phyloP scores from a whole-genome alignment of 331 rosid species.

The Erythrophleum ivorense region DNA sequence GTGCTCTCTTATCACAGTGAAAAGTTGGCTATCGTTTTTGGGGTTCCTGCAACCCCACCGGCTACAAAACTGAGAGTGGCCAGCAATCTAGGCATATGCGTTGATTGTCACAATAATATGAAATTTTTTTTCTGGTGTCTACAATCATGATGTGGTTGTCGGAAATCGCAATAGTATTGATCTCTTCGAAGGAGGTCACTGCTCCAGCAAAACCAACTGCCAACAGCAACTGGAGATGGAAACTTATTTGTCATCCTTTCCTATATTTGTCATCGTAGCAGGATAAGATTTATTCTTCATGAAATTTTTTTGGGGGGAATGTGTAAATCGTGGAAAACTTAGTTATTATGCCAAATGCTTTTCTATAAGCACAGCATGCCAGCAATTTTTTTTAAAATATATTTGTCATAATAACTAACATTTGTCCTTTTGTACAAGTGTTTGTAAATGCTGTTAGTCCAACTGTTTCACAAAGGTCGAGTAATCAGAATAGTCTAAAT shows the following conservation, averaged over 20 bases:
- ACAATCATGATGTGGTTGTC: slow-evolving; percentile 68
- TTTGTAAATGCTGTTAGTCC: too few relatives aligned
- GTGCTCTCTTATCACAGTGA: slow-evolving; percentile 79
- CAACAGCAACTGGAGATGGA: slow-evolving; percentile 21
- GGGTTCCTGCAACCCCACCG: slow-evolving; percentile 78
- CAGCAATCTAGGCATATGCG: slow-evolving; percentile 67
- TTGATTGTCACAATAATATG: slow-evolving; percentile 84
- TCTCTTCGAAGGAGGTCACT: slow-evolving; percentile 70
- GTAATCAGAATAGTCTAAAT: too few relatives aligned
- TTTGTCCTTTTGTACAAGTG: too few relatives aligned
- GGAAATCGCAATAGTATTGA: slow-evolving; percentile 81
- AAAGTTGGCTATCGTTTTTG: slow-evolving; percentile 83
- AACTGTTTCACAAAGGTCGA: too few relatives aligned
- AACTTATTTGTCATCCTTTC: neutral
- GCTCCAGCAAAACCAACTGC: slow-evolving; percentile 50
- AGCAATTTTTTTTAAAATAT: too few relatives aligned
- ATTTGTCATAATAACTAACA: too few relatives aligned
- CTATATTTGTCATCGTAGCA: neutral
- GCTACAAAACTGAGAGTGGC: slow-evolving; percentile 78
- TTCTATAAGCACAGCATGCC: neutral
- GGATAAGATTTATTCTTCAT: slow-evolving; percentile 7
- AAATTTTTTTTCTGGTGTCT: slow-evolving; percentile 70
- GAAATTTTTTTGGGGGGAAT: slow-evolving; percentile 4
- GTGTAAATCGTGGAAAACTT: neutral
- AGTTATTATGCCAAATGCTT: neutral